Base-by-base conservation (phyloP, 192 early-diverging fungal species). In the Backusella macrospora region DNA sequence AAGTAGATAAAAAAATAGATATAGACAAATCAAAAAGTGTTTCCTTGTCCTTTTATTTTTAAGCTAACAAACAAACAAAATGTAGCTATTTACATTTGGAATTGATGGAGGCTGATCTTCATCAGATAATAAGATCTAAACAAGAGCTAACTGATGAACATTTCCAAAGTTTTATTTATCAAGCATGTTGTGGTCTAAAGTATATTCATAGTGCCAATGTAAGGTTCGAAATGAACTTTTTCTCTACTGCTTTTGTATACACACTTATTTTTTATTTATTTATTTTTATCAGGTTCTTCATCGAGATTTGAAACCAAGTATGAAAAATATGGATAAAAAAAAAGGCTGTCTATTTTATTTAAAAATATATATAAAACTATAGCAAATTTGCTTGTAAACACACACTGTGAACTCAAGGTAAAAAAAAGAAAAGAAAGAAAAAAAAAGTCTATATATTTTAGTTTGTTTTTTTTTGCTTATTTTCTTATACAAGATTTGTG, bases 131-230 rank as follows among this genome's bases (percentile, higher is more conserved):
- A 82, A 91, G 92, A 59, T 93, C 93, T 44, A 46, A 49, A 1
- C 98, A 99, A 85, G 90, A 91, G 52, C 86, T 99, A 65, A 93
- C 95, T 21, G 95, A 98, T 80, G 92, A 96, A 62, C 98, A 99
- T 82, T 97, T 89, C 77, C 98, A 99, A 80, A 99, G 99, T 85
- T 99, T 99, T 82, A 89, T 98, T 72, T 99, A 96, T 84, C 98
- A 99, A 80, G 93, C 98, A 38, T 83, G 94, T 64, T 91, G 97
- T 68, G 98, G 95, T 10, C 88, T 99, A 72, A 99, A 99, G 81
- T 97, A 94, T 79, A 96, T 99, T 85, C 98, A 99, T 80, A 96
- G 96, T 18, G 98, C 97, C 38, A 96, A 96, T 75, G 94, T 99
- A 34, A 14, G 45, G n/a, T n/a, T n/a, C n/a, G n/a, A n/a, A n/a